phyloP scores from a whole-genome alignment of 345 rosid genomes.

The Eucalyptus dawsonii region DNA sequence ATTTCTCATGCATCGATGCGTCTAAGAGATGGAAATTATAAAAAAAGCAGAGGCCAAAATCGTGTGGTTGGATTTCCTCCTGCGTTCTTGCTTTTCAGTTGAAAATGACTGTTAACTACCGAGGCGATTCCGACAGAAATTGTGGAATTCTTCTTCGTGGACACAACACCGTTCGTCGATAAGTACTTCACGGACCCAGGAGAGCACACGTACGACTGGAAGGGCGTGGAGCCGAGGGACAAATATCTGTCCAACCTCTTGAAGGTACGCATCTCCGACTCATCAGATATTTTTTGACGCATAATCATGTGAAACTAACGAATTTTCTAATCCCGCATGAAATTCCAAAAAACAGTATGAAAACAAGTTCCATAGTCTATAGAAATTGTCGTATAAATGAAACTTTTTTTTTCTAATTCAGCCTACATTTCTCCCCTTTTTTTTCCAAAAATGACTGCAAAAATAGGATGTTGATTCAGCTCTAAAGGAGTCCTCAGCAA shows the following conservation, averaged over 20 bases:
- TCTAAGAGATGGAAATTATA: background rate
- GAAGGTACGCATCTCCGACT: constrained; percentile 4
- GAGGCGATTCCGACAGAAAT: constrained; percentile 4
- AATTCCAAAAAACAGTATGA: background rate
- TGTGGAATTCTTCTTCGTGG: constrained; percentile 50
- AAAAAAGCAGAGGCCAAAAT: background rate
- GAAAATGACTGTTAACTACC: background rate
- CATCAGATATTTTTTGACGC: background rate
- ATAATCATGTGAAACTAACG: rapidly evolving
- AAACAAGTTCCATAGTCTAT: background rate
- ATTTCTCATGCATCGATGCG: background rate
- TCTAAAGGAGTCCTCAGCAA: constrained; percentile 3
- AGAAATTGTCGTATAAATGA: background rate
- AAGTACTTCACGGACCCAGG: constrained; percentile 36
- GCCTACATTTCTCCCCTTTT: background rate
- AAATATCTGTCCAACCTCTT: constrained; percentile 31
- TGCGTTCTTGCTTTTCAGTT: background rate
- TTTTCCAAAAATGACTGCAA: background rate
- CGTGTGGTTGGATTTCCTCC: background rate
- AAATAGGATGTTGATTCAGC: constrained; percentile 25
- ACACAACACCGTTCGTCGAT: constrained; percentile 55
- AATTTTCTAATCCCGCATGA: background rate
- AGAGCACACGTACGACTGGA: constrained; percentile 51
- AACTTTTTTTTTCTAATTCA: background rate
- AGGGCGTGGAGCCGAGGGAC: constrained; percentile 30